Base-by-base conservation (phyloP, 1,139 yeast genomes). In the Hyphopichia buzzinii region DNA sequence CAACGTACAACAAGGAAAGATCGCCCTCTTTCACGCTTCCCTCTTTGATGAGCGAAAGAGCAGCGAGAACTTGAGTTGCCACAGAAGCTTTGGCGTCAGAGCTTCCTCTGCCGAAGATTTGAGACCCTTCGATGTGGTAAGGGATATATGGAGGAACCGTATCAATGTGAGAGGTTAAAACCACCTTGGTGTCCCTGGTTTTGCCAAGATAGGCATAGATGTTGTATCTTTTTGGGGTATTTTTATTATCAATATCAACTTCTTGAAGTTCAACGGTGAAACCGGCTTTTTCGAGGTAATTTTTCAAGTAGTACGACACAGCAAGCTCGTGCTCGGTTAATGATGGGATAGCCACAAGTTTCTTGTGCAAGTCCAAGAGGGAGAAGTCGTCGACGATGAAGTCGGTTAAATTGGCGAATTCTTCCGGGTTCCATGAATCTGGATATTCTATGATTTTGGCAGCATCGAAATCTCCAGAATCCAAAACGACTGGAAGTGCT, bases 51-150 rank as follows among this genome's bases (percentile, higher is more conserved):
- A 81, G 54, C 28, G 75, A 72, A 21, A 72, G 57, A 30, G 68
- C 68, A 0, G 87, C 77, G 28, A 69, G 64, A 10, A 81, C 62
- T 49, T 80, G 86, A 0, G 84, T 56, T 0, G 86, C 84, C 13
- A 83, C 81, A 10, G 84, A 78, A 1, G 72, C 85, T 49, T 82
- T 82, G 25, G 86, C 89, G 49, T 82, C 89, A 38, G 75, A 68
- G 3, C 83, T 55, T 2, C 90, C 90, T 39, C 89, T 66, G 8
- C 89, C 89, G 47, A 66, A 73, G 16, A 82, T 77, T 32, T 56
- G 57, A 30, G 68, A 62, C 4, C 76, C 81, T n/a, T 72, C 68
- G 11, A 70, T 54, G 4, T 52, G 50, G 55, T 81, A 82, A 1
- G 76, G 74, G 36, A 81, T 56, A 47, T 52, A 81, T 0, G 88